Percentiles rank a stretch among this genome's conserved stretches.
These are phyloP conservation scores for Aspergillus sp. DNA, from an alignment of 2,329 filamentous ascomycete genomes.

Conservation along the genomic window DNA sequence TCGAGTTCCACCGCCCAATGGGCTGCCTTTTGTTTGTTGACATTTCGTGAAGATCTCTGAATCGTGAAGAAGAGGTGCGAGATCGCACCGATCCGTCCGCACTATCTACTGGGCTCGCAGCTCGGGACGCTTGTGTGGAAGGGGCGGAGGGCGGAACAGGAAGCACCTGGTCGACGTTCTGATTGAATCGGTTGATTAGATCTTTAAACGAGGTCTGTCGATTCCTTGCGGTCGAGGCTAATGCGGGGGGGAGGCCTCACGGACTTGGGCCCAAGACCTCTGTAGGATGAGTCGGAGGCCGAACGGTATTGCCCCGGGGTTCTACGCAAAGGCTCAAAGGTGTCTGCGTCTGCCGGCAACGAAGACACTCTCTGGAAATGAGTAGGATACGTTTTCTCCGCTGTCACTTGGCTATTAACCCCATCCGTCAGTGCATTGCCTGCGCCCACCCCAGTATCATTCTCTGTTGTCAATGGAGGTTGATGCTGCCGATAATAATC, in stretches of 20 bases:
- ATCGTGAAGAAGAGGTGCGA: conserved; percentile 21
- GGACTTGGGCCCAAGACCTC: conserved; percentile 11
- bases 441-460: conserved; percentile 16
- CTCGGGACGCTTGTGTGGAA: conserved; percentile 29
- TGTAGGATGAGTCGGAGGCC: conserved; percentile 24
- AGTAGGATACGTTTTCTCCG: conserved; percentile 8
- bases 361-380: conserved; percentile 9
- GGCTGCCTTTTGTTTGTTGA: conserved; percentile 9
- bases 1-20: conserved; percentile 13
- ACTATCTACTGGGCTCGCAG: conserved; percentile 30
- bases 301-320: conserved; percentile 25
- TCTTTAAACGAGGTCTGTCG: conserved; percentile 72
- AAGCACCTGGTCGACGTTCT: conserved; percentile 47
- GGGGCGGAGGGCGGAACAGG: conserved; percentile 34
- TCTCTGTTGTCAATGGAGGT: conserved; percentile 26
- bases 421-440: conserved; percentile 14
- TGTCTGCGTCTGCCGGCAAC: conserved; percentile 2
- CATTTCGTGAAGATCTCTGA: conserved; percentile 14
- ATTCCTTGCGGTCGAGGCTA: conserved; percentile 20
- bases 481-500: conserved; percentile 48
- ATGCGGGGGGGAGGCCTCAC: conserved; percentile 12
- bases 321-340: conserved; percentile 15
- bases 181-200: conserved; percentile 73
- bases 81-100: conserved; percentile 22
- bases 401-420: conserved; percentile 16